phyloP scores from a whole-genome alignment of 805 yeast species.

The Candida easanensis region DNA sequence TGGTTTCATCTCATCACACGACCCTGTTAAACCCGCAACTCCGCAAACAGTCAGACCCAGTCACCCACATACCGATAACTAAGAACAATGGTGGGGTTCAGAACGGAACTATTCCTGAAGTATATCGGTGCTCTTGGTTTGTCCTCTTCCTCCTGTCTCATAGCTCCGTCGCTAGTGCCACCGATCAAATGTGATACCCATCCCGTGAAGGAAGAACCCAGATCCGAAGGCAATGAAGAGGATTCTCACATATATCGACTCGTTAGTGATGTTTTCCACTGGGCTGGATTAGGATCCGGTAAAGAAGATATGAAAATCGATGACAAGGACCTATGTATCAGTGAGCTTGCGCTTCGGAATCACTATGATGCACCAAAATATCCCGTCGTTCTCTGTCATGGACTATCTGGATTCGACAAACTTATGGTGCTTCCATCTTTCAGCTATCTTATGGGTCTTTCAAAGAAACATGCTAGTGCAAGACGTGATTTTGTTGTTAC shows the following conservation, averaged over 20 bases:
- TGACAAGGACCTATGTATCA: constrained; percentile 13
- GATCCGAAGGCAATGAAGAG: neutral
- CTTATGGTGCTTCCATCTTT: constrained; percentile 42
- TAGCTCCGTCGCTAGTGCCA: neutral
- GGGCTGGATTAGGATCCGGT: constrained; percentile 7
- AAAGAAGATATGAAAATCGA: constrained; percentile 1
- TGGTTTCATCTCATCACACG: no score
- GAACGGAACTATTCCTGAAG: neutral
- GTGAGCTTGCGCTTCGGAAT: constrained; percentile 26
- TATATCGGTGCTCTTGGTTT: neutral
- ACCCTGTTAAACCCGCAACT: no score
- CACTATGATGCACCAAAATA: constrained; percentile 57
- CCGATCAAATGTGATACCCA: neutral
- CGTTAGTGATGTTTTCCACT: constrained; percentile 8
- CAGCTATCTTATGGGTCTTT: constrained; percentile 27
- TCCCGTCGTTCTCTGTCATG: constrained; percentile 85
- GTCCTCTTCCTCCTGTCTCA: neutral
- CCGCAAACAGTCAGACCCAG: neutral
- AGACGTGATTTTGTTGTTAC: constrained; percentile 21
- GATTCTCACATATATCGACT: constrained; percentile 1
- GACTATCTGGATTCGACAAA: constrained; percentile 78
- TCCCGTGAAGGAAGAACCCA: neutral
- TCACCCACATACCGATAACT: neutral
- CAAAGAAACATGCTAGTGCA: constrained; percentile 12
- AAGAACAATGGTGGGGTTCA: neutral